phyloP scores from a whole-genome alignment of 192 early-diverging fungal genomes.

The Backusella liffmaniae region DNA sequence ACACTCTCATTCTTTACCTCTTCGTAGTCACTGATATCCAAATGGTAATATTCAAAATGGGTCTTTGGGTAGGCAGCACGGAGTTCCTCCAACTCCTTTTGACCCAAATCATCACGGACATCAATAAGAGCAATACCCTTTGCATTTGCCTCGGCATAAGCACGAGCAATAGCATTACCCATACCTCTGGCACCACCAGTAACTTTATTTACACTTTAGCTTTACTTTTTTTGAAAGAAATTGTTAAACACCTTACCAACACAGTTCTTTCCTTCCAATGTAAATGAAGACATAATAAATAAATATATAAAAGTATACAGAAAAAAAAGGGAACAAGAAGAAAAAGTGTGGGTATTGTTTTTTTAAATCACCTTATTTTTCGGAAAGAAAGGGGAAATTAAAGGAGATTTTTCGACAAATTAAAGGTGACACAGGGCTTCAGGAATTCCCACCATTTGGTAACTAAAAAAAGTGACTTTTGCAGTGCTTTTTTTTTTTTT shows the following conservation, averaged over 20 bases:
- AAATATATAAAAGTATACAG: background rate
- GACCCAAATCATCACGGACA: conserved; percentile 15
- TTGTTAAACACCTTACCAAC: background rate
- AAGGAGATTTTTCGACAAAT: background rate
- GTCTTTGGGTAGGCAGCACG: background rate
- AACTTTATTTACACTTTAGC: background rate
- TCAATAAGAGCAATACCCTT: conserved; percentile 16
- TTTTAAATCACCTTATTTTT: background rate
- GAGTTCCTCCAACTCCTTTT: conserved; percentile 6
- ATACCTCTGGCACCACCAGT: conserved; percentile 18
- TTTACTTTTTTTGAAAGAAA: too few relatives aligned
- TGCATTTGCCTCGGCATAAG: conserved; percentile 10
- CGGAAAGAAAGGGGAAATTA: background rate
- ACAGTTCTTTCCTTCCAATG: conserved; percentile 8
- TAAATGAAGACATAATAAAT: background rate
- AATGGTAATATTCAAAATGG: conserved; percentile 17
- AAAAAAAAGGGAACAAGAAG: background rate
- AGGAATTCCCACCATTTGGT: background rate
- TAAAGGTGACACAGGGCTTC: background rate
- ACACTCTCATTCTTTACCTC: background rate
- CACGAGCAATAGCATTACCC: conserved; percentile 23
- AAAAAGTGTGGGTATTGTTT: background rate
- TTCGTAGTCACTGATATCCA: conserved; percentile 17
- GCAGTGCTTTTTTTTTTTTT: background rate
- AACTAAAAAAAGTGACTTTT: background rate